These are phyloP conservation scores for Penicillium decumbens DNA, from an alignment of 2,329 filamentous ascomycete genomes.

Conservation along the genomic window DNA sequence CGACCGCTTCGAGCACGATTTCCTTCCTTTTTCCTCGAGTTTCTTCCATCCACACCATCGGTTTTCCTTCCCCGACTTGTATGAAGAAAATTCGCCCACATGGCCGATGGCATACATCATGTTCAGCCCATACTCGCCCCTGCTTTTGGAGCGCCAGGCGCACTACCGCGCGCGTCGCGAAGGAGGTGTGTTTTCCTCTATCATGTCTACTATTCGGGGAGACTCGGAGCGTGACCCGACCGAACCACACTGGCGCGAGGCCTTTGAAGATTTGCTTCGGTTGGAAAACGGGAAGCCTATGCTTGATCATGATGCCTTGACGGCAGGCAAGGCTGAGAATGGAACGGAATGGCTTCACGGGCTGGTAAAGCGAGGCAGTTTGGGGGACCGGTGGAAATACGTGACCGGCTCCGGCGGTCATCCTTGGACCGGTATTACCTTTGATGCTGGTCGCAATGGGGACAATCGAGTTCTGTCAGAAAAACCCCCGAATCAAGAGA, in stretches of 20 bases:
- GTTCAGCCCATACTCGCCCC: slow-evolving; percentile 52
- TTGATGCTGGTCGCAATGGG: slow-evolving; percentile 9
- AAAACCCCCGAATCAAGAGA: slow-evolving; percentile 8
- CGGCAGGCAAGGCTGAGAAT: slow-evolving; percentile 27
- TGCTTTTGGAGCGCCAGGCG: slow-evolving; percentile 49
- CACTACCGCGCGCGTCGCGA: slow-evolving; percentile 26
- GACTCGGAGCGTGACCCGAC: slow-evolving; percentile 32
- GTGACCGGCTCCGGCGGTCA: slow-evolving; percentile 21
- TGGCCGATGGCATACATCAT: slow-evolving; percentile 45
- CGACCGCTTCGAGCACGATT: slow-evolving; percentile 31
- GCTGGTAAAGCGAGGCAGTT: slow-evolving; percentile 40
- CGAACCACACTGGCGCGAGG: slow-evolving; percentile 50
- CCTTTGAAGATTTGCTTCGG: slow-evolving; percentile 56
- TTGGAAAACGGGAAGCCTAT: slow-evolving; percentile 45
- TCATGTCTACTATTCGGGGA: slow-evolving; percentile 31
- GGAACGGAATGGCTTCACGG: slow-evolving; percentile 40
- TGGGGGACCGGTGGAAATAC: slow-evolving; percentile 40
- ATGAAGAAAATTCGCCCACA: slow-evolving; percentile 32
- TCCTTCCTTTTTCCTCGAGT: slow-evolving; percentile 25
- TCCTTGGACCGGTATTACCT: slow-evolving; percentile 24
- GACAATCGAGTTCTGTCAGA: slow-evolving; percentile 8
- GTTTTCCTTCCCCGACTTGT: slow-evolving; percentile 29
- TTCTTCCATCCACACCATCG: slow-evolving; percentile 28
- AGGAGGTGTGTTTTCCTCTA: slow-evolving; percentile 31
- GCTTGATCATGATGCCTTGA: slow-evolving; percentile 31